Evolutionary conservation across 1,284 basidiomycete species (phyloP), one percentile per base, ranked within the genome.

Genomic region (Filobasidium uniguttulatum): DNA sequence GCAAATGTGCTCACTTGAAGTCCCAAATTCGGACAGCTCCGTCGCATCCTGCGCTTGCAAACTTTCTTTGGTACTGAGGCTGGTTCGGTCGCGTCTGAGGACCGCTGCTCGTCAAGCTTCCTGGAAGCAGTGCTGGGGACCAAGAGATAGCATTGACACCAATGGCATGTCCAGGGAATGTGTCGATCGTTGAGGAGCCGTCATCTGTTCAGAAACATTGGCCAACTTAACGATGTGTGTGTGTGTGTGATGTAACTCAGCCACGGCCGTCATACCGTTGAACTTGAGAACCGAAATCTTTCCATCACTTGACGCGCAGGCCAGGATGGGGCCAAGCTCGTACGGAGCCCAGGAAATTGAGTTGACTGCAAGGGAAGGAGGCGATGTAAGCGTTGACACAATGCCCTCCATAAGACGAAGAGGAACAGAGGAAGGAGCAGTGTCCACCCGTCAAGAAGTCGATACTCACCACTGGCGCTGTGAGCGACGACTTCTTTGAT

Each of bases 271-370:
- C 80, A 56, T 59, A 90, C 89, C 87, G 78, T 96, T 93, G 75
- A 98, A 98, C 6, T 85, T 88, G 54, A 98, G 74, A 23, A 98
- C 90, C 7, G 93, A 97, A 46, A 98, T 80, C 67, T 94, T 94
- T 56, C 93, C 93, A 65, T 98, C 93, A 2, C 89, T 94, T n/a
- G 87, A 93, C 1, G 93, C 93, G 62, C 93, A 98, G 1, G 90
- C 91, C 40, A 98, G 77, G 58, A 96, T 91, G 0, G 94, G 88
- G 48, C 94, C 93, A 12, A 97, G 79, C 66, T 97, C 93, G 60
- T 94, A 89, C 1, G 94, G 90, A 29, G 93, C 91, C 93, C 94
- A 98, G 0, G 89, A 87, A 33, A 98, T 85, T 0, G 91, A 91
- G 71, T 98, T 98, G 53, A 97, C 93, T 88, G 14, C 22, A 8